Evolutionary conservation across 2,329 filamentous ascomycete species (phyloP).

Genomic region (Coniochaeta hoffmannii): DNA sequence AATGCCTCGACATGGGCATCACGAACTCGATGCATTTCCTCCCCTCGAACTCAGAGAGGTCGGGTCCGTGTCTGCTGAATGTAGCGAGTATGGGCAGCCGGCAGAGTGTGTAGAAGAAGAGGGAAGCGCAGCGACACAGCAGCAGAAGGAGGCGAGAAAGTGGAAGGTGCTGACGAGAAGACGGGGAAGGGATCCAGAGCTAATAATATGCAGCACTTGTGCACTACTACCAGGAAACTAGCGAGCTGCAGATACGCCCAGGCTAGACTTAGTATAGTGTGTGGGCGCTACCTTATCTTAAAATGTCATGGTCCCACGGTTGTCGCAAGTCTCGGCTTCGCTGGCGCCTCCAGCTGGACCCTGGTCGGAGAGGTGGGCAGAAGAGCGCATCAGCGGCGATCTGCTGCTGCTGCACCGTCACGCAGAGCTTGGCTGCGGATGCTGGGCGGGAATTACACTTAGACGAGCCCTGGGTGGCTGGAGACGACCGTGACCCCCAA

Average conservation of each 20-base stretch:
- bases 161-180: background rate
- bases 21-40: background rate
- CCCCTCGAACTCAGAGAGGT: background rate
- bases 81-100: background rate
- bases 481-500: background rate
- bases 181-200: background rate
- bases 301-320: background rate
- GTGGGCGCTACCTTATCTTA: background rate
- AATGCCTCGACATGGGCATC: background rate
- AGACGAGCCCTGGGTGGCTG: background rate
- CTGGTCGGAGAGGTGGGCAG: background rate
- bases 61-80: background rate
- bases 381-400: background rate
- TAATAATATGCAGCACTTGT: constrained; percentile 1
- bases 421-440: background rate
- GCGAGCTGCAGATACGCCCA: background rate
- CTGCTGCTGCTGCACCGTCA: background rate
- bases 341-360: background rate
- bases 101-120: background rate
- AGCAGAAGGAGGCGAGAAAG: background rate
- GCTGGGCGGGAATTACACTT: background rate
- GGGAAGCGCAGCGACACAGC: background rate
- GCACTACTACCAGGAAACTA: background rate
- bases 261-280: background rate
- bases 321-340: background rate